phyloP scores from a whole-genome alignment of 345 rosid genomes.

The Camelina sativa region DNA sequence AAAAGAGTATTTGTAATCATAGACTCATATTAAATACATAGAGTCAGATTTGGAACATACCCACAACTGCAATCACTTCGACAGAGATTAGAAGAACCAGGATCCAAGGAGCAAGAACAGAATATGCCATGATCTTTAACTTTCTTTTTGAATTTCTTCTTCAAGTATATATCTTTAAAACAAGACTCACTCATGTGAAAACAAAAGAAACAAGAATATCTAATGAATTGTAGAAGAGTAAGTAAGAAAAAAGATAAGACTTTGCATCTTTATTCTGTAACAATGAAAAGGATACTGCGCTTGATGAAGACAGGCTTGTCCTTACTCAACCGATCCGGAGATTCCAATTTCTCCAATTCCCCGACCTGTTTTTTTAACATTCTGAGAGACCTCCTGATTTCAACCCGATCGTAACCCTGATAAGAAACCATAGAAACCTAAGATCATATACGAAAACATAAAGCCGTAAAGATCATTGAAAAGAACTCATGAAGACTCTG shows the following conservation, averaged over 20 bases:
- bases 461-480: not conserved
- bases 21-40: not conserved
- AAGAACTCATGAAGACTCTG: not conserved
- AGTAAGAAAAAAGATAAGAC: not conserved
- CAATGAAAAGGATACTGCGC: slow-evolving; percentile 71
- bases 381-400: slow-evolving; percentile 50
- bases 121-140: slow-evolving; percentile 95
- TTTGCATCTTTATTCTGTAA: not conserved
- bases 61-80: slow-evolving; percentile 90
- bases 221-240: not conserved
- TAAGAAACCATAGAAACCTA: not conserved
- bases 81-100: slow-evolving; percentile 70
- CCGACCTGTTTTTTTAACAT: slow-evolving; percentile 57
- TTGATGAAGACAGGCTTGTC: slow-evolving; percentile 61
- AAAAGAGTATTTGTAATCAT: not conserved
- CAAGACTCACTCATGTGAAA: slow-evolving; percentile 44
- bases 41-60: slow-evolving; percentile 51
- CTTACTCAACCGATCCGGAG: slow-evolving; percentile 66
- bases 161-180: slow-evolving; percentile 69
- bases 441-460: not conserved
- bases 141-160: slow-evolving; percentile 68
- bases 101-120: slow-evolving; percentile 68
- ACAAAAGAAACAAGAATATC: slow-evolving; percentile 25
- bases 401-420: slow-evolving; percentile 51
- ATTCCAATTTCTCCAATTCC: slow-evolving; percentile 52